A percentile compares a stretch with the other conserved stretches of the same genome.
Conservation (phyloP, 306 rosid genomes). For the Trichosanthes truncata region DNA sequence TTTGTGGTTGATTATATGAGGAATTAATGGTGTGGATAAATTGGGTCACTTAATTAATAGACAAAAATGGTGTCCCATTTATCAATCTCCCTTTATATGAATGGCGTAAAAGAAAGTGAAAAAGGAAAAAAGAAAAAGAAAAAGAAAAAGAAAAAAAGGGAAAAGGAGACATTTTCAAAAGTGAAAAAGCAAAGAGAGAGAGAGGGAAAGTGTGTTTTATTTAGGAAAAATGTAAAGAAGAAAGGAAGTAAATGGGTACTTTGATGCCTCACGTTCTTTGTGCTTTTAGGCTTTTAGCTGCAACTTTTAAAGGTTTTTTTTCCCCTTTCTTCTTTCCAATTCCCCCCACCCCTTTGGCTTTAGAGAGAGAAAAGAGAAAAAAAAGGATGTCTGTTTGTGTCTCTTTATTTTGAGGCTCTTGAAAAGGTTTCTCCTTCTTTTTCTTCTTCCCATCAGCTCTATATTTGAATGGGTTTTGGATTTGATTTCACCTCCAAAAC, state of each 20-base stretch:
- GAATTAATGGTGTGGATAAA: not conserved
- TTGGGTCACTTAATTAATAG: not conserved
- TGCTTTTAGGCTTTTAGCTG: slow-evolving; percentile 61
- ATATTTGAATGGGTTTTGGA: slow-evolving; percentile 14
- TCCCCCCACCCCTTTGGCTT: not conserved
- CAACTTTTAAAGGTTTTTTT: not conserved
- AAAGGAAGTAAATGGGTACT: slow-evolving; percentile 17
- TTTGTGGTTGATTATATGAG: not conserved
- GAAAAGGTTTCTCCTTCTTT: not conserved
- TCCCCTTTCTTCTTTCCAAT: not conserved
- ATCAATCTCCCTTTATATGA: not conserved
- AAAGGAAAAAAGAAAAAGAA: not conserved
- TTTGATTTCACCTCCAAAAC: slow-evolving; percentile 9
- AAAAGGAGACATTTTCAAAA: not conserved
- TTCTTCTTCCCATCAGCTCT: not conserved
- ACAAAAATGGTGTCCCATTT: not conserved
- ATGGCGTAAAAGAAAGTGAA: slow-evolving; percentile 1
- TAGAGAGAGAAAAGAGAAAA: not conserved
- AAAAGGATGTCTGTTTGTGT: not conserved
- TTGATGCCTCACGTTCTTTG: slow-evolving; percentile 61
- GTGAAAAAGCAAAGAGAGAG: not conserved
- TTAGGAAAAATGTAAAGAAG: not conserved
- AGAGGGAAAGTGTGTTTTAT: not conserved
- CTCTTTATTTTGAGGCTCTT: slow-evolving; percentile 4
- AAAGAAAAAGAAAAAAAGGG: not conserved